Conservation (phyloP, 768 basidiomycete genomes). For the Suillus paluster region DNA sequence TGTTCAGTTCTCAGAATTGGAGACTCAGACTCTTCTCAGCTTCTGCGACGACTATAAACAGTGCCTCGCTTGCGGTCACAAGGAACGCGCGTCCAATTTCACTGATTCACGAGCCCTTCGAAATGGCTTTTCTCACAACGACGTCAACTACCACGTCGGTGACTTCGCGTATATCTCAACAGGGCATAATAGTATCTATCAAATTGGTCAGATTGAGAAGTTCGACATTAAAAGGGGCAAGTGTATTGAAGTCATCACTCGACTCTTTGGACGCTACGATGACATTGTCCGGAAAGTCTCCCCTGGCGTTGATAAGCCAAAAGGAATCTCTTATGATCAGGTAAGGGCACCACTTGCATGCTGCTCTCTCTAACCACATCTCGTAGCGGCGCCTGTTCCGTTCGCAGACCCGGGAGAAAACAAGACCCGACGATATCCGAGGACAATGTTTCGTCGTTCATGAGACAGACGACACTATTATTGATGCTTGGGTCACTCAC, state of each 20-base stretch:
- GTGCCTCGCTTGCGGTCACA: conserved; percentile 56
- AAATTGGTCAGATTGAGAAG: conserved; percentile 59
- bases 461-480: conserved; percentile 33
- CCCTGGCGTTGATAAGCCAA: conserved; percentile 17
- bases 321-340: conserved; percentile 43
- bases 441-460: conserved; percentile 58
- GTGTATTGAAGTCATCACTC: conserved; percentile 40
- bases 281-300: conserved; percentile 33
- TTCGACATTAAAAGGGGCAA: conserved; percentile 35
- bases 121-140: conserved; percentile 45
- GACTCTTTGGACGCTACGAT: conserved; percentile 51
- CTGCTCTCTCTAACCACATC: conserved; percentile 12
- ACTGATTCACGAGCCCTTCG: conserved; percentile 31
- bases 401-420: conserved; percentile 32
- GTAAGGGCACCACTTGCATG: conserved; percentile 31
- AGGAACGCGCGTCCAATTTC: conserved; percentile 29
- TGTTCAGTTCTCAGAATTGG: conserved; percentile 45
- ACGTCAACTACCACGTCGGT: conserved; percentile 53
- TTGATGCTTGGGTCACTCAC: conserved; percentile 47
- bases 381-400: conserved; percentile 45
- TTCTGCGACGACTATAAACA: conserved; percentile 37
- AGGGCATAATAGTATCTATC: conserved; percentile 35
- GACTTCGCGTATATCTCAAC: conserved; percentile 66
- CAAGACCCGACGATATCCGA: conserved; percentile 46
- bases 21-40: conserved; percentile 33